phyloP scores from a whole-genome alignment of 768 basidiomycete species.

The Kwoniella heveanensis region DNA sequence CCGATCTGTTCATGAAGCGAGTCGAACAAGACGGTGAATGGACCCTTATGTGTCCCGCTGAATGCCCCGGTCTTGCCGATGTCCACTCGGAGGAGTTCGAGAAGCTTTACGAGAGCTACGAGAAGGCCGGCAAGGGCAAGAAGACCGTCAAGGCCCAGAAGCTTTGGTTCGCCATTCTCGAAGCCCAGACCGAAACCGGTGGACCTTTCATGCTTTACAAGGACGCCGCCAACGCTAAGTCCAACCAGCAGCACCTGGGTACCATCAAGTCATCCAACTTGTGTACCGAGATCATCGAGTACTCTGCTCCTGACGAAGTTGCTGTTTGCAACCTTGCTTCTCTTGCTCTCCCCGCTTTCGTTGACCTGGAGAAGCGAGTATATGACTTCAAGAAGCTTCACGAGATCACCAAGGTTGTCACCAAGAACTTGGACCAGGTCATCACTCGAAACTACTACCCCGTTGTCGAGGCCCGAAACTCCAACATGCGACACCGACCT shows the following conservation, averaged over 20 bases:
- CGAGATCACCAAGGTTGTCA: constrained; percentile 87
- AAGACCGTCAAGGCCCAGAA: constrained; percentile 91
- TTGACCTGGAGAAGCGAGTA: constrained; percentile 65
- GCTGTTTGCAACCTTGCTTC: constrained; percentile 99
- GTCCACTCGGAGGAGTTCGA: constrained; percentile 90
- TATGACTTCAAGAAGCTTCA: constrained; percentile 97
- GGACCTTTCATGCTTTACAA: constrained; percentile 99
- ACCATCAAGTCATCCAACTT: constrained; percentile 99
- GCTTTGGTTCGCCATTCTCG: constrained; percentile 95
- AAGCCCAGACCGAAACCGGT: constrained; percentile 97
- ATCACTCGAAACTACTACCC: constrained; percentile 82
- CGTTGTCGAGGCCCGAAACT: constrained; percentile 81
- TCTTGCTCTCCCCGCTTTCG: constrained; percentile 88
- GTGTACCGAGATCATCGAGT: constrained; percentile 98
- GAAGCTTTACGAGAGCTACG: constrained; percentile 67
- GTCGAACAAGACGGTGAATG: constrained; percentile 86
- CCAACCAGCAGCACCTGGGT: constrained; percentile 96
- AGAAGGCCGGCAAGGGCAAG: constrained; percentile 73
- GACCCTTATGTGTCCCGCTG: constrained; percentile 97
- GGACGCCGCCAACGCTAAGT: constrained; percentile 93
- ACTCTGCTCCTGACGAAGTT: constrained; percentile 93
- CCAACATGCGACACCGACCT: constrained; percentile 96
- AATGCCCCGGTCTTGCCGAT: constrained; percentile 85
- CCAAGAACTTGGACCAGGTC: constrained; percentile 77
- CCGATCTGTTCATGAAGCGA: constrained; percentile 98